These are phyloP conservation scores for Daldinia caldariorum DNA, from an alignment of 495 filamentous ascomycete genomes.

Conservation along the genomic window DNA sequence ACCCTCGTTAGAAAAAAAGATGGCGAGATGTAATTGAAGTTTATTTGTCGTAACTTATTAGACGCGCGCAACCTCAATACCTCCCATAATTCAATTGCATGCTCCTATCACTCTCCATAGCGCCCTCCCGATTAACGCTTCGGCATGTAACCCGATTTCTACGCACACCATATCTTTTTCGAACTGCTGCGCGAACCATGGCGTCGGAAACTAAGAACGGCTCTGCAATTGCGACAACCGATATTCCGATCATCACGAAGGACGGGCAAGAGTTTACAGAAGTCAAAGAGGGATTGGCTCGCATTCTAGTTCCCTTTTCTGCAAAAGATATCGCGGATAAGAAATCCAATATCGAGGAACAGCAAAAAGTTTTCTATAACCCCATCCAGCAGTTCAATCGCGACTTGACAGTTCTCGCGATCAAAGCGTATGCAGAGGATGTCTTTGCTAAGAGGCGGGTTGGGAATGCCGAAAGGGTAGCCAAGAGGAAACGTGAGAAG, in stretches of 20 bases:
- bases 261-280: constrained; percentile 54
- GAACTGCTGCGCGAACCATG: constrained; percentile 41
- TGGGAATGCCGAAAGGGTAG: constrained; percentile 50
- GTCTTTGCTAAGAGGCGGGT: constrained; percentile 58
- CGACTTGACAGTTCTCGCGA: constrained; percentile 90
- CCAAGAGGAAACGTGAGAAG: constrained; percentile 50
- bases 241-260: constrained; percentile 50
- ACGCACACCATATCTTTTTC: constrained; percentile 12
- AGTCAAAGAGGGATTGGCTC: constrained; percentile 58
- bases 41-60: not conserved
- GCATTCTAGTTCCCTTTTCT: constrained; percentile 56
- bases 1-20: constrained; percentile 6
- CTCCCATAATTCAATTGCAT: constrained; percentile 28
- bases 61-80: not conserved
- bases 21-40: constrained; percentile 8
- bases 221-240: constrained; percentile 40
- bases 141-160: constrained; percentile 37
- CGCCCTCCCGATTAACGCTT: constrained; percentile 4
- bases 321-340: constrained; percentile 43
- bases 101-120: constrained; percentile 9
- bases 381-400: constrained; percentile 99
- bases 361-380: constrained; percentile 95
- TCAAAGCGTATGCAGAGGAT: constrained; percentile 83
- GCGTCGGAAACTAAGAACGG: constrained; percentile 26
- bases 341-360: constrained; percentile 48